Conservation (phyloP, 148 eudicot genomes). For the Chenopodium suecicum region DNA sequence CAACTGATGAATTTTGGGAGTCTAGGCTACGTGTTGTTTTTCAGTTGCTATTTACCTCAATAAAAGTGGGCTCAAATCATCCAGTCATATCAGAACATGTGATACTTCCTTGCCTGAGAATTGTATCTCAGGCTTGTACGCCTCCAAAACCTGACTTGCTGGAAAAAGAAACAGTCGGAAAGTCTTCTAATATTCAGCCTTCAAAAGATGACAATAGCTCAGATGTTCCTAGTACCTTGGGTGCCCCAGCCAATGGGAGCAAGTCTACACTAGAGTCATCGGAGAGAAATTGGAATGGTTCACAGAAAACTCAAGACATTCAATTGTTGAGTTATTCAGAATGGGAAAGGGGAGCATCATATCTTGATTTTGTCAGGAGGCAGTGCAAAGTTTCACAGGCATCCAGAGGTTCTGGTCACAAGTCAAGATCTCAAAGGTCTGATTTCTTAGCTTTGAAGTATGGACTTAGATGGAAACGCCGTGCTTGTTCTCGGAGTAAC, state of each 20-base stretch:
- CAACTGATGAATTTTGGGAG: constrained; percentile 97
- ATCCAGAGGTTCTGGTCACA: constrained; percentile 57
- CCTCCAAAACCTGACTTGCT: constrained; percentile 90
- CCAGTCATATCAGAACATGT: constrained; percentile 99
- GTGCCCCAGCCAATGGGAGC: constrained; percentile 43
- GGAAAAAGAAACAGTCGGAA: constrained; percentile 67
- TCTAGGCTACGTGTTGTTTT: constrained; percentile 93
- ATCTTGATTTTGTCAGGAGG: constrained; percentile 98
- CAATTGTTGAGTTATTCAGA: constrained; percentile 88
- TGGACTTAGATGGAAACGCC: constrained; percentile 93
- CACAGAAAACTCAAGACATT: constrained; percentile 78
- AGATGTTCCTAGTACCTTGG: constrained; percentile 40
- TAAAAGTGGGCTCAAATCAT: constrained; percentile 89
- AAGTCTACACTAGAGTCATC: constrained; percentile 50
- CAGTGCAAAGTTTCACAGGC: constrained; percentile 87
- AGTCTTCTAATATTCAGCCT: constrained; percentile 40
- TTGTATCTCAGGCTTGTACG: constrained; percentile 95
- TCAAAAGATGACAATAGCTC: constrained; percentile 53
- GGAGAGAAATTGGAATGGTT: constrained; percentile 78
- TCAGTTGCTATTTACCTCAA: constrained; percentile 88
- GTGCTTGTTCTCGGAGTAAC: constrained; percentile 57
- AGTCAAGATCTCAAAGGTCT: constrained; percentile 67
- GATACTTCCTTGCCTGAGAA: constrained; percentile 94
- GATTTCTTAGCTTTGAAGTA: constrained; percentile 87
- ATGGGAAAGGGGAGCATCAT: constrained; percentile 98